Percentiles rank a stretch among this genome's conserved stretches.
These are phyloP conservation scores for Phylloporus sp. DNA, from an alignment of 768 basidiomycete species.

Conservation along the genomic window DNA sequence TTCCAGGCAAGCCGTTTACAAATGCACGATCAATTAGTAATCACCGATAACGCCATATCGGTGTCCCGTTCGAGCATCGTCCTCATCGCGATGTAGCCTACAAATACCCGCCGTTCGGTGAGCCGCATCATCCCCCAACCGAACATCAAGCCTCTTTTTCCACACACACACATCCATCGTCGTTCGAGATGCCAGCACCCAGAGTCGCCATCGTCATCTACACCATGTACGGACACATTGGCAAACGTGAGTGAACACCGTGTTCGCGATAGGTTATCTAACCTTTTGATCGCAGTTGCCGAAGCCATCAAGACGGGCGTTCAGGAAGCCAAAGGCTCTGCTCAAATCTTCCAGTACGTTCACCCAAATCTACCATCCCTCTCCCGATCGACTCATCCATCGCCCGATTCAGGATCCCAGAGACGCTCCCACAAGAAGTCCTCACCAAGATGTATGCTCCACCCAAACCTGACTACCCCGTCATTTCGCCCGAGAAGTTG, in stretches of 20 bases:
- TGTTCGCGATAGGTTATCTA: not conserved
- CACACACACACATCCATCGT: not conserved
- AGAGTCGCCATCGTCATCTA: slow-evolving; percentile 71
- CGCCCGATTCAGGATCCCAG: slow-evolving; percentile 54
- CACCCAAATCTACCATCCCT: not conserved
- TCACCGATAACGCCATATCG: no score
- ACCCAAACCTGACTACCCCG: slow-evolving; percentile 55
- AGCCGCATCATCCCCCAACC: no score
- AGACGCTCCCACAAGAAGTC: slow-evolving; percentile 70
- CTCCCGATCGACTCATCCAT: not conserved
- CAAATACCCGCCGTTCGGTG: no score
- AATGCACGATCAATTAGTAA: no score
- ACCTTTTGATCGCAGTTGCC: slow-evolving; percentile 46
- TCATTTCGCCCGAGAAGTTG: slow-evolving; percentile 13
- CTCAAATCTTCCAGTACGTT: slow-evolving; percentile 52
- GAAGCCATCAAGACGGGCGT: slow-evolving; percentile 47
- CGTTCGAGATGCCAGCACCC: slow-evolving; percentile 38
- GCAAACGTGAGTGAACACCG: slow-evolving; percentile 46
- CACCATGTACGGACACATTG: slow-evolving; percentile 69
- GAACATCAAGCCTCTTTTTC: not conserved
- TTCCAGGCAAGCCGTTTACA: no score
- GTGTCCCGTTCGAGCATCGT: no score
- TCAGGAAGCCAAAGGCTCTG: slow-evolving; percentile 44
- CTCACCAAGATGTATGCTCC: slow-evolving; percentile 66
- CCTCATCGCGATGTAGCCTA: no score